Percentiles rank a stretch among this genome's conserved stretches.
Evolutionary conservation across 768 basidiomycete genomes (phyloP).

Genomic region (Exsudoporus frostii): DNA sequence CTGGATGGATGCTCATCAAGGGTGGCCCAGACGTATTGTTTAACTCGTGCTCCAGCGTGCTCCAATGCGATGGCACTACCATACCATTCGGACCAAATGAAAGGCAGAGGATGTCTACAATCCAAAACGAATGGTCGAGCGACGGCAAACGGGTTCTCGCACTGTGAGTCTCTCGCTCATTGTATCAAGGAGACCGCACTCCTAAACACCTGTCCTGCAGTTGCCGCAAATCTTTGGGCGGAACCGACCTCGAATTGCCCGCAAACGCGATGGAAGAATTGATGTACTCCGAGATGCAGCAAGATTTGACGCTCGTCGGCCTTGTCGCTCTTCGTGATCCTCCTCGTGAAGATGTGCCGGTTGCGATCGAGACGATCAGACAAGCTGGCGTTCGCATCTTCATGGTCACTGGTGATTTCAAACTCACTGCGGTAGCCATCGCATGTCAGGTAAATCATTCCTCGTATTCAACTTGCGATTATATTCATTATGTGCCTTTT

Average conservation of each 20-base stretch:
- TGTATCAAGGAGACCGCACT: neutral
- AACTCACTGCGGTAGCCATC: conserved; percentile 52
- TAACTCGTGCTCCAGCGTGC: conserved; percentile 33
- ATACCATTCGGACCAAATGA: conserved; percentile 30
- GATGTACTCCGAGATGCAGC: conserved; percentile 34
- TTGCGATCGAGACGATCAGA: conserved; percentile 45
- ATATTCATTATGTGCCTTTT: neutral
- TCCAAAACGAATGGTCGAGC: conserved; percentile 43
- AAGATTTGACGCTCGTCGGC: conserved; percentile 45
- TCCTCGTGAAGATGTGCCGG: conserved; percentile 48
- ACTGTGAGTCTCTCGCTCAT: conserved; percentile 24
- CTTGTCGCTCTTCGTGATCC: conserved; percentile 57
- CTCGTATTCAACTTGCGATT: neutral
- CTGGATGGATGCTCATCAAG: conserved; percentile 45
- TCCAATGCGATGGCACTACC: conserved; percentile 31
- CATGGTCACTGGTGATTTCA: conserved; percentile 59
- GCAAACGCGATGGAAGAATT: conserved; percentile 36
- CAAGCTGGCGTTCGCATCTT: conserved; percentile 52
- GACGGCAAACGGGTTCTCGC: conserved; percentile 55
- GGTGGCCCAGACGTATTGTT: conserved; percentile 58
- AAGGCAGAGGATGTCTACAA: conserved; percentile 17
- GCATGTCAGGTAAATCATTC: conserved; percentile 39
- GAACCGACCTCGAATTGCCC: conserved; percentile 18
- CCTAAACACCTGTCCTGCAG: conserved; percentile 5
- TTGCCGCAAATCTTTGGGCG: conserved; percentile 29